Conservation (phyloP, 2,329 filamentous ascomycete species). For the Fusarium sp. region DNA sequence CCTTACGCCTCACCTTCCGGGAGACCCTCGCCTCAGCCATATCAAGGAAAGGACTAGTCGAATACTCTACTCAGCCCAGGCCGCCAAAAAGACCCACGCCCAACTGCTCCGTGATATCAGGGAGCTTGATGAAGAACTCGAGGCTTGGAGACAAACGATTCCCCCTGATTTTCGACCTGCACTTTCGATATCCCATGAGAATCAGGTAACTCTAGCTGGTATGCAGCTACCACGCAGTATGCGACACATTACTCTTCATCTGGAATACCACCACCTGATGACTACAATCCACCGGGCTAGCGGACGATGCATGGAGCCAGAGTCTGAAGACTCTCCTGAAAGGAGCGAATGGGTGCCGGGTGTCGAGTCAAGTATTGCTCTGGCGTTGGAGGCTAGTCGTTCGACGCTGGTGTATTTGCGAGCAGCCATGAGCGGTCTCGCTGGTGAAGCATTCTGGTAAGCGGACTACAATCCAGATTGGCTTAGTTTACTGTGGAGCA, state of each 20-base stretch:
- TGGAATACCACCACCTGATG: slow-evolving; percentile 71
- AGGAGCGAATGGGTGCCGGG: slow-evolving; percentile 57
- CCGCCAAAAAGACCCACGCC: slow-evolving; percentile 66
- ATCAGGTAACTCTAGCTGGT: slow-evolving; percentile 47
- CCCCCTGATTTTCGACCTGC: slow-evolving; percentile 62
- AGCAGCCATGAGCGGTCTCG: slow-evolving; percentile 59
- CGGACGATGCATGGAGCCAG: slow-evolving; percentile 58
- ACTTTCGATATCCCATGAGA: slow-evolving; percentile 56
- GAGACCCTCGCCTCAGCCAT: slow-evolving; percentile 64
- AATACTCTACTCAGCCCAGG: slow-evolving; percentile 65
- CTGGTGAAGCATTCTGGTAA: slow-evolving; percentile 66
- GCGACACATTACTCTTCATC: slow-evolving; percentile 62
- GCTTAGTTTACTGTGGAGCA: neutral
- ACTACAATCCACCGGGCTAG: slow-evolving; percentile 70
- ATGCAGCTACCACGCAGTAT: slow-evolving; percentile 57
- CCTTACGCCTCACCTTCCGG: slow-evolving; percentile 57
- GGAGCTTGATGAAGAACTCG: slow-evolving; percentile 70
- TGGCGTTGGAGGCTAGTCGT: slow-evolving; percentile 69
- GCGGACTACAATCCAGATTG: slow-evolving; percentile 11
- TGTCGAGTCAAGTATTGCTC: slow-evolving; percentile 65
- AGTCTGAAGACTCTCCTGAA: slow-evolving; percentile 14
- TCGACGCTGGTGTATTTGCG: slow-evolving; percentile 66
- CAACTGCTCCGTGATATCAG: slow-evolving; percentile 69
- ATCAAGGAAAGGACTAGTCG: slow-evolving; percentile 67
- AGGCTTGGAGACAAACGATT: slow-evolving; percentile 67